phyloP scores from a whole-genome alignment of 164 flowering plant genomes.

The Annona cherimola region DNA sequence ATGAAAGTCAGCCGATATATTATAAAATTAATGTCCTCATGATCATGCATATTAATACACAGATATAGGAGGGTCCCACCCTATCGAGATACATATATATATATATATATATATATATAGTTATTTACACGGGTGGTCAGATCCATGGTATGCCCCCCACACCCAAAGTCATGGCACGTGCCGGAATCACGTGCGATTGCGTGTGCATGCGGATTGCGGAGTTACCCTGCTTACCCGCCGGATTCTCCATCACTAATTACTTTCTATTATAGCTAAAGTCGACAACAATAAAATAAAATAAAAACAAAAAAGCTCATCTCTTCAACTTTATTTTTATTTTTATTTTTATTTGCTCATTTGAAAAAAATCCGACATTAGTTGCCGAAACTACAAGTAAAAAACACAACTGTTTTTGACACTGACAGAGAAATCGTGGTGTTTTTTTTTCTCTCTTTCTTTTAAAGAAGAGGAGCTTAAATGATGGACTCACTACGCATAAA shows the following conservation, averaged over 20 bases:
- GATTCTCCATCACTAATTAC: not conserved
- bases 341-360: too few species aligned
- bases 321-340: not conserved
- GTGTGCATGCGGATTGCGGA: not conserved
- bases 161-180: not conserved
- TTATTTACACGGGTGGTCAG: not conserved
- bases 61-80: too few species aligned
- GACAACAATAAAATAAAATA: not conserved
- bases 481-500: slow-evolving; percentile 1
- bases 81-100: too few species aligned
- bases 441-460: not conserved
- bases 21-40: too few species aligned
- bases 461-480: slow-evolving; percentile 6
- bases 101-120: not conserved
- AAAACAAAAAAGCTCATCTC: not conserved
- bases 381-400: not conserved
- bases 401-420: not conserved
- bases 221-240: not conserved
- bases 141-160: not conserved
- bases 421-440: not conserved
- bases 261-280: not conserved
- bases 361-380: too few species aligned
- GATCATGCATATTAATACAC: too few species aligned
- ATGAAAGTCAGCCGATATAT: too few species aligned
- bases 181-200: not conserved